Conservation (phyloP, 176 grass and related monocot species). For the Elymus sibiricus region DNA sequence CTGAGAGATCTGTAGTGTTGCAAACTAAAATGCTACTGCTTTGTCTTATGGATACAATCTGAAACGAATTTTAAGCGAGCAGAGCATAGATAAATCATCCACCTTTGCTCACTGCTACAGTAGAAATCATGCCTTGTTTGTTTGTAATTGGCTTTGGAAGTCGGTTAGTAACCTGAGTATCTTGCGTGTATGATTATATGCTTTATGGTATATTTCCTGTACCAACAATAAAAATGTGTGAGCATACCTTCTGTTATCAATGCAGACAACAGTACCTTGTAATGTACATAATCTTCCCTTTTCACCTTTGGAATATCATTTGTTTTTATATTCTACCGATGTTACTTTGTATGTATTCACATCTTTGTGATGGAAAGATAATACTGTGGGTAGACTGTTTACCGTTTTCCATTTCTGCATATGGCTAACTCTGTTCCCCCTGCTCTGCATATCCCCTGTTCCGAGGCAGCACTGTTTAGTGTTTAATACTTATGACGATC, state of each 20-base stretch:
- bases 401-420: not conserved
- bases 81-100: too few species aligned
- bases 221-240: not conserved
- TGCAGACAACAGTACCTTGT: not conserved
- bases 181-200: not conserved
- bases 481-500: not conserved
- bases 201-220: not conserved
- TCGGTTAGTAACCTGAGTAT: not conserved
- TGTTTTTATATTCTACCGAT: not conserved
- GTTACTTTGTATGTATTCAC: not conserved
- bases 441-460: not conserved
- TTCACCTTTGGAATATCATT: too few species aligned
- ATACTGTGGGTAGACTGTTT: not conserved
- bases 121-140: not conserved
- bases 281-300: not conserved
- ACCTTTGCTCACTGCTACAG: too few species aligned
- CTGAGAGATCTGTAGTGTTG: not conserved
- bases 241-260: not conserved
- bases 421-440: not conserved
- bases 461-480: not conserved
- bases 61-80: not conserved
- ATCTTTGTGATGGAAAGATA: not conserved
- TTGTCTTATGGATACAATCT: not conserved
- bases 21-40: not conserved
- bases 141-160: not conserved